These are phyloP conservation scores for Pichia kudriavzevii DNA, from an alignment of 1,139 yeast species.

Conservation along the genomic window DNA sequence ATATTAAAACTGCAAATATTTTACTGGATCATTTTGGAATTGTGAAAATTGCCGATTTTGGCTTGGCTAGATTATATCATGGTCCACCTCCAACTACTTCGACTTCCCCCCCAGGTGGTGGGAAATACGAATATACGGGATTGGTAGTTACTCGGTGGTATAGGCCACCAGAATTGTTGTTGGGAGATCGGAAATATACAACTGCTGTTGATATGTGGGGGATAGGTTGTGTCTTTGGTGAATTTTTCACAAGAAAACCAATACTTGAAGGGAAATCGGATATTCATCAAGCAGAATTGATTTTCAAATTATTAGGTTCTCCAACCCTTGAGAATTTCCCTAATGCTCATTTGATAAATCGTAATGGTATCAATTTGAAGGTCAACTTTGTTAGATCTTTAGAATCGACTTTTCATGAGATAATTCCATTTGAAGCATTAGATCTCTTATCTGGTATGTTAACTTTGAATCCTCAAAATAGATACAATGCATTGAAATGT, in stretches of 20 bases:
- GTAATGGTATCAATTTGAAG: conserved; percentile 32
- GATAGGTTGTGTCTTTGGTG: conserved; percentile 92
- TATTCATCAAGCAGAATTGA: conserved; percentile 79
- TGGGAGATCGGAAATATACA: conserved; percentile 81
- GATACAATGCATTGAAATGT: conserved; percentile 78
- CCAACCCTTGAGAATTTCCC: conserved; percentile 66
- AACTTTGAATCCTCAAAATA: conserved; percentile 56
- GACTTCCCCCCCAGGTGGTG: conserved; percentile 55
- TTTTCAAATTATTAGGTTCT: conserved; percentile 76
- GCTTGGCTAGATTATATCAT: conserved; percentile 74
- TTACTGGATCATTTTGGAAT: conserved; percentile 70
- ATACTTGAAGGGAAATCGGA: conserved; percentile 82
- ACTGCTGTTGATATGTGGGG: conserved; percentile 98
- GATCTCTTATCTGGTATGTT: conserved; percentile 48
- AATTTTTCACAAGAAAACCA: conserved; percentile 73
- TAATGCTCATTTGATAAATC: conserved; percentile 56
- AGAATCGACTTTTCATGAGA: conserved; percentile 38
- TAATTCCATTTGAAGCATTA: conserved; percentile 27
- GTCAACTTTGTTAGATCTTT: conserved; percentile 45
- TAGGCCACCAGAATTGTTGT: conserved; percentile 84
- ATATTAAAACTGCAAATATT: conserved; percentile 90
- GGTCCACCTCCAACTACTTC: conserved; percentile 54
- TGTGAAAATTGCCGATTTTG: conserved; percentile 88
- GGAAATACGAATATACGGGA: conserved; percentile 73
- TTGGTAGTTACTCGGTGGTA: conserved; percentile 97